These are phyloP conservation scores for Periglandula ipomoeae DNA, from an alignment of 2,329 filamentous ascomycete genomes.

Conservation along the genomic window DNA sequence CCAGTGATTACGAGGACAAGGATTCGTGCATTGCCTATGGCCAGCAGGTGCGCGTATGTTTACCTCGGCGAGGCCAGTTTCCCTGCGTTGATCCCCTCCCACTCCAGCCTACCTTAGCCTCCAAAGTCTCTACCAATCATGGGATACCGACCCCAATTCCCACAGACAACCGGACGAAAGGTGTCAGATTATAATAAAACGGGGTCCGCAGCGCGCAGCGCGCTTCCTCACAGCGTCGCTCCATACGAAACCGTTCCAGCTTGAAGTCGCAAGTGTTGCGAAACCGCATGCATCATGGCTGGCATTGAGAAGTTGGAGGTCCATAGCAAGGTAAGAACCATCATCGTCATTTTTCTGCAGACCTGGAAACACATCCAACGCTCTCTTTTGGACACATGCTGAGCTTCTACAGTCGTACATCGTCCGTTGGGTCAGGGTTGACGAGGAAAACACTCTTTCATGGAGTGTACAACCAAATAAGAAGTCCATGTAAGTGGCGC, in stretches of 20 bases:
- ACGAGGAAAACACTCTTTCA: constrained; percentile 83
- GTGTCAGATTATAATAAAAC: not conserved
- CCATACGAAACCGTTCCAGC: not conserved
- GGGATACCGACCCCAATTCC: not conserved
- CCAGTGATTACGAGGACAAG: not conserved
- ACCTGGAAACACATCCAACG: not conserved
- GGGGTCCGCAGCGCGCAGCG: not conserved
- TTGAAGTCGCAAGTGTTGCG: not conserved
- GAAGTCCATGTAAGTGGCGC: constrained; percentile 65
- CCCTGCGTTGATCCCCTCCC: not conserved
- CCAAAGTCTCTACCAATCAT: not conserved
- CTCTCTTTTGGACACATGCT: constrained; percentile 6
- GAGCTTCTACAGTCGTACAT: constrained; percentile 73
- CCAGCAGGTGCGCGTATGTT: not conserved
- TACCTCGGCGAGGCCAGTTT: constrained; percentile 3
- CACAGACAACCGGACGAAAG: not conserved
- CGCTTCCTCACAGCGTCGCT: not conserved
- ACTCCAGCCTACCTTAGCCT: not conserved
- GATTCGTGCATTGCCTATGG: not conserved
- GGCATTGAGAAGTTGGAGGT: constrained; percentile 96
- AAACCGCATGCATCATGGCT: constrained; percentile 50
- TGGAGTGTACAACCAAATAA: constrained; percentile 98
- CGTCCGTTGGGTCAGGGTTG: constrained; percentile 91
- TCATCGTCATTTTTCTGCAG: not conserved
- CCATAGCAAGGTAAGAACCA: constrained; percentile 70